These are phyloP conservation scores for Larix kaempferi DNA, from an alignment of 75 land plant genomes.

Conservation along the genomic window DNA sequence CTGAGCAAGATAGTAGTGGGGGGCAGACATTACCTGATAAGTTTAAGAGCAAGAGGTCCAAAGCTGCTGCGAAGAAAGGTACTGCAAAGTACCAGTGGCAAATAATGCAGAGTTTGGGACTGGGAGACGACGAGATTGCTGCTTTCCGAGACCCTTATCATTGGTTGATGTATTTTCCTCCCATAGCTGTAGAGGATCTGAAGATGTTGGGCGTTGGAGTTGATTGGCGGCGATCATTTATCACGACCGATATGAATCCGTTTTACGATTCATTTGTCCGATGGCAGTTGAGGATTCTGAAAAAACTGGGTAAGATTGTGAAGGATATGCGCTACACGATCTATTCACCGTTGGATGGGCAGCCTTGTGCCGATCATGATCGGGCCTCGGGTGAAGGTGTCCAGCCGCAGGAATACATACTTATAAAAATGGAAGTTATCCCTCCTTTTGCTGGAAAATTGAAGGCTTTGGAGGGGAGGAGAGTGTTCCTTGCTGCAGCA, in stretches of 20 bases:
- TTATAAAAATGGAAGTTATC: constrained; percentile 81
- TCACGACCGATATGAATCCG: constrained; percentile 86
- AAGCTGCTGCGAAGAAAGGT: constrained; percentile 72
- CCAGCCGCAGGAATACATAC: constrained; percentile 83
- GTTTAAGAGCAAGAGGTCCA: constrained; percentile 84
- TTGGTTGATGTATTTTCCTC: constrained; percentile 81
- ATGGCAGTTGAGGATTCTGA: constrained; percentile 81
- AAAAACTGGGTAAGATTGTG: constrained; percentile 65
- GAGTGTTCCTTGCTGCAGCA: constrained; percentile 81
- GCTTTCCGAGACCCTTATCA: constrained; percentile 64
- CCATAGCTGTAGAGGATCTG: constrained; percentile 75
- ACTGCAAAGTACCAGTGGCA: constrained; percentile 76
- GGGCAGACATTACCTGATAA: constrained; percentile 48
- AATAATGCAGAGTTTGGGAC: constrained; percentile 74
- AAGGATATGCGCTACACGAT: constrained; percentile 71
- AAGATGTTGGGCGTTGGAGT: constrained; percentile 76
- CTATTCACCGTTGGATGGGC: constrained; percentile 78
- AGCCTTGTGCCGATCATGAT: constrained; percentile 96
- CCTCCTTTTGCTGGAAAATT: constrained; percentile 63
- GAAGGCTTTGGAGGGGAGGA: constrained; percentile 56
- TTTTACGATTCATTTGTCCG: constrained; percentile 80
- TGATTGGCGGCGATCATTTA: constrained; percentile 90
- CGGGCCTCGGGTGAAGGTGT: constrained; percentile 94
- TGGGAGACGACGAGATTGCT: constrained; percentile 61
- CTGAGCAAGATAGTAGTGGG: background rate